A percentile compares a stretch with the other conserved stretches of the same genome.
Conservation (phyloP, 768 basidiomycete species). For the Lanmaoa rubissima region DNA sequence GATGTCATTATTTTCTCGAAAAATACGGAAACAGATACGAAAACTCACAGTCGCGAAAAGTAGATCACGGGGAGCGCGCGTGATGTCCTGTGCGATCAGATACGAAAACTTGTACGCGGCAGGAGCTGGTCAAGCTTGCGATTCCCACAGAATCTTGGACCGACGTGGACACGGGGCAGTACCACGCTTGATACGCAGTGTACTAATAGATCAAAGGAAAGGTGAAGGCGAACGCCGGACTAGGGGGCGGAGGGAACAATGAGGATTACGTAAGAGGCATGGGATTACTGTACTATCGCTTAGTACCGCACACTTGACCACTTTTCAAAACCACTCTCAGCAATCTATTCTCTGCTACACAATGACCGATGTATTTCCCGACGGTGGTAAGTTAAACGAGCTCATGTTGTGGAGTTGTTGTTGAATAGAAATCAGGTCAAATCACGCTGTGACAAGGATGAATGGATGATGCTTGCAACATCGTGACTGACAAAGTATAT, state of each 20-base stretch:
- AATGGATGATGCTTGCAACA: too few species aligned
- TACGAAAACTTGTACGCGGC: not conserved
- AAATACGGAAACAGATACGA: not conserved
- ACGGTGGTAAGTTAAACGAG: too few species aligned
- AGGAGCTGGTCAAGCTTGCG: not conserved
- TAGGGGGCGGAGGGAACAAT: not conserved
- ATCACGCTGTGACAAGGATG: too few species aligned
- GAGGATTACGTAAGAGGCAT: conserved; percentile 1
- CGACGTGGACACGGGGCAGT: not conserved
- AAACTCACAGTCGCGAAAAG: conserved; percentile 7
- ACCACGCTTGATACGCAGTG: not conserved
- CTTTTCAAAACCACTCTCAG: too few species aligned
- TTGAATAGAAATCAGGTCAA: too few species aligned
- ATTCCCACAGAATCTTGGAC: not conserved
- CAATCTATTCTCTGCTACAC: too few species aligned
- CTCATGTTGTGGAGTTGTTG: too few species aligned
- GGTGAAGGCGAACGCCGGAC: not conserved
- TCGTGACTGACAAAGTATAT: too few species aligned
- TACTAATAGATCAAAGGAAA: not conserved
- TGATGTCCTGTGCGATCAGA: not conserved
- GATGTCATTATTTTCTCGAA: not conserved
- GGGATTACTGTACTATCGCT: not conserved
- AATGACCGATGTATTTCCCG: too few species aligned
- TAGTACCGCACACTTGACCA: too few species aligned
- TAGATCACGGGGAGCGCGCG: not conserved